phyloP scores from a whole-genome alignment of 2,329 filamentous ascomycete species.

The Penicillium hordei region DNA sequence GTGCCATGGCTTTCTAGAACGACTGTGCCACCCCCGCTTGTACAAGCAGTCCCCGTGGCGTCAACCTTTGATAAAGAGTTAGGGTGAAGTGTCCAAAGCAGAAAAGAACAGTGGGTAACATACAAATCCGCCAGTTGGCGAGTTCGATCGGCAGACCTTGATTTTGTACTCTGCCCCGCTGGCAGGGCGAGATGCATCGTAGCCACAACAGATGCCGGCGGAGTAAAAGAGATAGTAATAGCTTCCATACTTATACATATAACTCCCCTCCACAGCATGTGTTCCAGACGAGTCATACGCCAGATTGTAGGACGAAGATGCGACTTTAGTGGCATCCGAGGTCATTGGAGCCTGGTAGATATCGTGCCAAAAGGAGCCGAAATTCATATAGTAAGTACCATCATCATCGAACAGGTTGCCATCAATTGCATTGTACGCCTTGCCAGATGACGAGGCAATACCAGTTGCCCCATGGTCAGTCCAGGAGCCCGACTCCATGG shows the following conservation, averaged over 20 bases:
- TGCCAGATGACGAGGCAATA: slow-evolving; percentile 39
- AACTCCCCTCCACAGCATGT: slow-evolving; percentile 59
- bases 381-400: slow-evolving; percentile 53
- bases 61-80: slow-evolving; percentile 45
- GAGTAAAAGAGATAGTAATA: slow-evolving; percentile 68
- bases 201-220: slow-evolving; percentile 61
- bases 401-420: slow-evolving; percentile 51
- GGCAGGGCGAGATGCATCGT: slow-evolving; percentile 53
- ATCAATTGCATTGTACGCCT: slow-evolving; percentile 63
- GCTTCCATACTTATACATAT: slow-evolving; percentile 54
- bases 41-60: slow-evolving; percentile 54
- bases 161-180: slow-evolving; percentile 65
- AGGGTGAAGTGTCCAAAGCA: background rate
- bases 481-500: slow-evolving; percentile 40
- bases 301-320: slow-evolving; percentile 48
- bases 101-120: slow-evolving; percentile 10
- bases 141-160: slow-evolving; percentile 60
- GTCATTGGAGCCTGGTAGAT: slow-evolving; percentile 60
- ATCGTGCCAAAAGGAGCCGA: slow-evolving; percentile 68
- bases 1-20: slow-evolving; percentile 60
- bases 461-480: slow-evolving; percentile 36
- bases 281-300: slow-evolving; percentile 53
- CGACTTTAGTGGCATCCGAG: slow-evolving; percentile 31
- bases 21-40: slow-evolving; percentile 58
- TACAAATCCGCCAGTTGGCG: slow-evolving; percentile 56